A percentile compares a stretch with the other conserved stretches of the same genome.
Evolutionary conservation across 2,329 filamentous ascomycete species (phyloP).

Genomic region (Rosellinia necatrix): DNA sequence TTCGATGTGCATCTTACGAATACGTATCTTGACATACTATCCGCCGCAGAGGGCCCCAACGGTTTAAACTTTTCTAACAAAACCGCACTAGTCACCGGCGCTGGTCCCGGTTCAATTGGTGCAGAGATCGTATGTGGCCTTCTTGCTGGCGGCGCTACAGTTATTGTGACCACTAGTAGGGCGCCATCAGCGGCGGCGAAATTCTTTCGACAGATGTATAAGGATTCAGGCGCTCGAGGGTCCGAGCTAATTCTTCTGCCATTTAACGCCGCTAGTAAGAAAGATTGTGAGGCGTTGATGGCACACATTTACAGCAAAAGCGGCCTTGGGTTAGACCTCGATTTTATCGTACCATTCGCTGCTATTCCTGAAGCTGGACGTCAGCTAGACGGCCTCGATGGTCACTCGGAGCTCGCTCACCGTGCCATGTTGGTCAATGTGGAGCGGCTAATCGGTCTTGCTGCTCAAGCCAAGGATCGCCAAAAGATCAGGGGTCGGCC

Average conservation of each 20-base stretch:
- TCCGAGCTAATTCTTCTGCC: conserved; percentile 97
- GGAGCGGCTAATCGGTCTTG: conserved; percentile 82
- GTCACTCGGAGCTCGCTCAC: conserved; percentile 95
- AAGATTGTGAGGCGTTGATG: conserved; percentile 91
- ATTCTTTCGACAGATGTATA: conserved; percentile 93
- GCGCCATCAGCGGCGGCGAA: conserved; percentile 63
- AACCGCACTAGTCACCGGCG: conserved; percentile 96
- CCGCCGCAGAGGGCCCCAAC: conserved; percentile 80
- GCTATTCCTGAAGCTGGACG: conserved; percentile 97
- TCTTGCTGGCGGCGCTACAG: conserved; percentile 94
- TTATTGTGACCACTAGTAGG: conserved; percentile 95
- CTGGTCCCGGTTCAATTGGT: conserved; percentile 95
- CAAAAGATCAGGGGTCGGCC: conserved; percentile 67
- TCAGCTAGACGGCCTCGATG: conserved; percentile 95
- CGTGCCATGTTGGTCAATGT: conserved; percentile 99
- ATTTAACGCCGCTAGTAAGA: conserved; percentile 98
- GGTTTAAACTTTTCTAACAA: conserved; percentile 93
- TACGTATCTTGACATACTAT: conserved; percentile 83
- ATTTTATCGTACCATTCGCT: conserved; percentile 94
- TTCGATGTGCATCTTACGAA: conserved; percentile 73
- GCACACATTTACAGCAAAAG: conserved; percentile 94
- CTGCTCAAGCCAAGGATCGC: conserved; percentile 44
- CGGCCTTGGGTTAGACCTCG: conserved; percentile 95
- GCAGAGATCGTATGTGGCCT: conserved; percentile 96
- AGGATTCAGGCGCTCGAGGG: conserved; percentile 77